These are phyloP conservation scores for Nitzschia sp. DNA, from an alignment of 108 stramenopile genomes.

Conservation along the genomic window DNA sequence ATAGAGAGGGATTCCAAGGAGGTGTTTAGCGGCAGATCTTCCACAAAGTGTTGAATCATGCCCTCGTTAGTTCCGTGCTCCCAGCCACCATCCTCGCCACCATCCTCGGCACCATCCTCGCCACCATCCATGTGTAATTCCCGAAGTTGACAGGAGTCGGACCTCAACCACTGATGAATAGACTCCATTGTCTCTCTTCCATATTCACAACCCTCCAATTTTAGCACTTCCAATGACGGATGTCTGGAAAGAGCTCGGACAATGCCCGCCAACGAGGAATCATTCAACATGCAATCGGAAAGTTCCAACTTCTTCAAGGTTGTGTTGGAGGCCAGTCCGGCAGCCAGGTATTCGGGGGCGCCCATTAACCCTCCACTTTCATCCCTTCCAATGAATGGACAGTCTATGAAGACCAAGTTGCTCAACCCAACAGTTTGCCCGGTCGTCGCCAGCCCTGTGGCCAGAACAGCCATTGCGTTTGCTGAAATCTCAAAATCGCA, in stretches of 20 bases:
- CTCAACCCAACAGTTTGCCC: neutral
- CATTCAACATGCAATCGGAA: neutral
- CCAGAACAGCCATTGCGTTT: neutral
- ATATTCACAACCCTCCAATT: neutral
- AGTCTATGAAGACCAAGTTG: neutral
- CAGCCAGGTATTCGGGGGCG: neutral
- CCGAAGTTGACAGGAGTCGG: neutral
- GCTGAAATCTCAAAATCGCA: neutral
- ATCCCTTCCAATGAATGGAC: neutral
- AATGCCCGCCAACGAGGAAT: neutral
- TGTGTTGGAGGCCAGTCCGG: neutral
- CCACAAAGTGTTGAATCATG: too few species aligned
- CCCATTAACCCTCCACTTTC: too few species aligned
- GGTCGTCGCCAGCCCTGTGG: neutral
- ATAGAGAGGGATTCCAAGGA: neutral
- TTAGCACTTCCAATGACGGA: neutral
- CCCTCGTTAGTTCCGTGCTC: too few species aligned
- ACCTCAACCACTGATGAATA: neutral
- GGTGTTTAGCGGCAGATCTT: neutral
- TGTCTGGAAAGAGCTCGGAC: neutral
- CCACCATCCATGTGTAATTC: neutral
- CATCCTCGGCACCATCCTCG: neutral
- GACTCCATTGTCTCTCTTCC: neutral
- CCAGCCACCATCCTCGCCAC: neutral
- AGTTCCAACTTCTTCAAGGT: neutral